A percentile compares a stretch with the other conserved stretches of the same genome.
phyloP scores from a whole-genome alignment of 768 basidiomycete genomes.

The Krasilnikovozyma curviuscula region DNA sequence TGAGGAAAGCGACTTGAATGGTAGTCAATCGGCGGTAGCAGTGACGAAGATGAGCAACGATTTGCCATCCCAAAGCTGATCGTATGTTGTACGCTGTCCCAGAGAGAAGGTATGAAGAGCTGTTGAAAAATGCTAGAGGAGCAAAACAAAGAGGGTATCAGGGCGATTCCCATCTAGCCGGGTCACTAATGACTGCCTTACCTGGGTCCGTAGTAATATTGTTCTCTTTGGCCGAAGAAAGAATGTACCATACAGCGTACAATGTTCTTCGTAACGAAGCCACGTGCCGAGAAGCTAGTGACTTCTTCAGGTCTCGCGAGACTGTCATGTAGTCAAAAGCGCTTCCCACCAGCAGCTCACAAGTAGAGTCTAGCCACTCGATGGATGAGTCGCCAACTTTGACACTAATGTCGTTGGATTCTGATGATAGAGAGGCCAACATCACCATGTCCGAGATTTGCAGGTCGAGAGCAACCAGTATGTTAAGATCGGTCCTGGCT shows the following conservation, averaged over 20 bases:
- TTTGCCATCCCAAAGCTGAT: constrained; percentile 48
- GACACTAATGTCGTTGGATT: background rate
- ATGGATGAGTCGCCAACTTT: constrained; percentile 6
- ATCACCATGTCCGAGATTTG: no score
- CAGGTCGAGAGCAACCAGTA: background rate
- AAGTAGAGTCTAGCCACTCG: constrained; percentile 15
- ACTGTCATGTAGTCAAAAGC: background rate
- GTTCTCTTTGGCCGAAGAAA: constrained; percentile 4
- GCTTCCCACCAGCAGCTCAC: constrained; percentile 17
- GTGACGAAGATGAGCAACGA: constrained; percentile 59
- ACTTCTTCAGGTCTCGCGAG: background rate
- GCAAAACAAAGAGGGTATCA: no score
- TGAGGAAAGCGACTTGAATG: constrained; percentile 26
- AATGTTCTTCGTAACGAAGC: no score
- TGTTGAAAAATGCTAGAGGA: constrained; percentile 63
- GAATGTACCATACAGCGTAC: constrained; percentile 6
- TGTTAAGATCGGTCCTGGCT: background rate
- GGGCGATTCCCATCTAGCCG: no score
- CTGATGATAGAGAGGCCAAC: background rate
- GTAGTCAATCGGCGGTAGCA: constrained; percentile 34
- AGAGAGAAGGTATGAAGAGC: constrained; percentile 62
- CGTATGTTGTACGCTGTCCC: constrained; percentile 51
- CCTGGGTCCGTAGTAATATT: no score
- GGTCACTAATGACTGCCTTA: no score
- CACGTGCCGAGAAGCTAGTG: no score